These are phyloP conservation scores for Penicillium fimorum DNA, from an alignment of 495 filamentous ascomycete genomes.

Conservation along the genomic window DNA sequence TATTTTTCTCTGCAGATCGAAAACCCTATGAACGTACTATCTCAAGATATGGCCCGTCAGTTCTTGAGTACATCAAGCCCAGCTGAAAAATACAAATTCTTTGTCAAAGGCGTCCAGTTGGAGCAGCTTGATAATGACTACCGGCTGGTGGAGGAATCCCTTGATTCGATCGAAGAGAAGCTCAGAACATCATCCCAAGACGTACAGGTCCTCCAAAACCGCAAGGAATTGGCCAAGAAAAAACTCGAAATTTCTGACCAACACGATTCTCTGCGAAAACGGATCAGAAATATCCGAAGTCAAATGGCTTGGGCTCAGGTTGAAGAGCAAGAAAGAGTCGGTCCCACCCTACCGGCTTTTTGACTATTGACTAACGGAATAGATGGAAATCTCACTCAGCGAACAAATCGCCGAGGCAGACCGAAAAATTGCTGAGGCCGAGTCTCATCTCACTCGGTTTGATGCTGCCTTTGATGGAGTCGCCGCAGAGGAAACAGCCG, in stretches of 20 bases:
- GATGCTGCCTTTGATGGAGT: slow-evolving; percentile 45
- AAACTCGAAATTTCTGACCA: slow-evolving; percentile 58
- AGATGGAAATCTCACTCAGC: slow-evolving; percentile 37
- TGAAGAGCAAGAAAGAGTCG: slow-evolving; percentile 51
- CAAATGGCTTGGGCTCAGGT: slow-evolving; percentile 78
- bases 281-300: slow-evolving; percentile 47
- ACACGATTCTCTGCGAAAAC: slow-evolving; percentile 54
- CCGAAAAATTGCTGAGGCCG: slow-evolving; percentile 40
- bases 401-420: slow-evolving; percentile 37
- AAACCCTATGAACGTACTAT: slow-evolving; percentile 97
- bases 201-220: slow-evolving; percentile 44
- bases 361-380: not conserved
- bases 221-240: slow-evolving; percentile 46
- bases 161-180: slow-evolving; percentile 68
- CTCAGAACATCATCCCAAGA: slow-evolving; percentile 48
- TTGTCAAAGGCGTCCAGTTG: slow-evolving; percentile 91
- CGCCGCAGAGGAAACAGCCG: slow-evolving; percentile 49
- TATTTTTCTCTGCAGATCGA: slow-evolving; percentile 92
- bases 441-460: slow-evolving; percentile 38
- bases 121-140: slow-evolving; percentile 93
- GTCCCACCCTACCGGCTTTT: not conserved
- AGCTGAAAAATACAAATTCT: slow-evolving; percentile 91
- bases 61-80: slow-evolving; percentile 85
- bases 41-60: slow-evolving; percentile 90
- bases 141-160: slow-evolving; percentile 64